These are phyloP conservation scores for Pseudevernia furfuracea DNA, from an alignment of 495 filamentous ascomycete genomes.

Conservation along the genomic window DNA sequence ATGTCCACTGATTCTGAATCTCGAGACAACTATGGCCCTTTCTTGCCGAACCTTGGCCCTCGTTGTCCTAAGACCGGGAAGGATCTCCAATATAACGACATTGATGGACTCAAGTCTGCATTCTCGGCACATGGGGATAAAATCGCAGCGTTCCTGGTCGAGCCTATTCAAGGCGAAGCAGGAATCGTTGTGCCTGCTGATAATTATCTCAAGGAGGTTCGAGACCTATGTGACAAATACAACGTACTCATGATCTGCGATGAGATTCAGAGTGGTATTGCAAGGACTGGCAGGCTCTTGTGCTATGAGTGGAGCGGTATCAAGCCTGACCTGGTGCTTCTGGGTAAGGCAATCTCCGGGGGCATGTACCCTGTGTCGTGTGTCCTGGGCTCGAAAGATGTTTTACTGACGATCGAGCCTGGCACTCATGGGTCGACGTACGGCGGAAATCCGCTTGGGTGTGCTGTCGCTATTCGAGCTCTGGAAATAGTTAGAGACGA, in stretches of 20 bases:
- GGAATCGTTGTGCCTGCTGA: constrained; percentile 94
- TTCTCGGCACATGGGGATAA: constrained; percentile 74
- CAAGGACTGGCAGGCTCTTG: constrained; percentile 84
- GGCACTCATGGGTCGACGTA: constrained; percentile 97
- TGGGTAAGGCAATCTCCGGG: constrained; percentile 95
- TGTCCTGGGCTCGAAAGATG: constrained; percentile 78
- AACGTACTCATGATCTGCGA: constrained; percentile 94
- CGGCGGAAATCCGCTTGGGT: constrained; percentile 94
- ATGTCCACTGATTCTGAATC: constrained; percentile 93
- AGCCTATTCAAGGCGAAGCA: constrained; percentile 97
- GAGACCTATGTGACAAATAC: constrained; percentile 82
- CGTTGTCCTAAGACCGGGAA: constrained; percentile 67
- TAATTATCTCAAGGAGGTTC: constrained; percentile 74
- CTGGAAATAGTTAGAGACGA: constrained; percentile 91
- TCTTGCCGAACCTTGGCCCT: constrained; percentile 80
- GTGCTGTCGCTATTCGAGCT: constrained; percentile 92
- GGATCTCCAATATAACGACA: constrained; percentile 76
- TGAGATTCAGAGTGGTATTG: constrained; percentile 98
- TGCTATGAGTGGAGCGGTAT: constrained; percentile 92
- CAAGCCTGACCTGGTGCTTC: constrained; percentile 87
- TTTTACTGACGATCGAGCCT: constrained; percentile 96
- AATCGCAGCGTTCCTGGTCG: constrained; percentile 88
- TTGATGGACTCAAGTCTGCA: constrained; percentile 69
- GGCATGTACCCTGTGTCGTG: constrained; percentile 98
- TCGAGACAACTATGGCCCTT: constrained; percentile 93